Base-by-base conservation (phyloP, 768 basidiomycete species). In the Podaxis sp. region DNA sequence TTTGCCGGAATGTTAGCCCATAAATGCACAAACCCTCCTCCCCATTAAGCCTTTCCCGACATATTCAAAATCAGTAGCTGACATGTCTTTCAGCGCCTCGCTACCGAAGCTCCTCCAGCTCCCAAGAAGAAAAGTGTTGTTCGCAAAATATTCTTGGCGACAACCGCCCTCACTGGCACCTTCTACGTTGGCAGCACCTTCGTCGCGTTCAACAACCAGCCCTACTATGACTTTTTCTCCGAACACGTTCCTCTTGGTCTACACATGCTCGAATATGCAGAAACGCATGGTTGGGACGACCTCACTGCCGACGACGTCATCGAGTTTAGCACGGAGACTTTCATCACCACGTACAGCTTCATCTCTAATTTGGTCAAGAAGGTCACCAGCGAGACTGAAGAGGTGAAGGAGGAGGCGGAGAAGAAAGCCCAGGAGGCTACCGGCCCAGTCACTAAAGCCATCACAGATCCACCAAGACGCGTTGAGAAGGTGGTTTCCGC, bases 101-200 rank as follows among this genome's bases (percentile, higher is more conserved):
- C 85, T 57, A 89, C 88, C 46, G 88, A 87, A 59, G 69, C 81
- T 40, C 70, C 74, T 25, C 80, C 83, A 6, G 79, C 80, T 69
- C 67, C 70, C 44, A 85, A 84, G 73, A 81, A 82, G 70, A 83
- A 76, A 63, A 71, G 74, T 52, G 61, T 85, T 57, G 73, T 91
- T 50, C 82, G 86, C 59, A 79, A 75, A 55, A 73, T 93, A 55
- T 70, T 95, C 35, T 77, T 88, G 73, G 85, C 89, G 57, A 87
- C 91, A 14, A 74, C 88, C 46, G 79, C 84, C 9, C 79, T 85
- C 21, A 84, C 85, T 16, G 84, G 88, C 51, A 85, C 87, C 16
- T 93, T 94, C 77, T 96, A 95, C 79, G 76, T 87, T 61, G 85
- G 88, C 54, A 93, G 93, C 73, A 83, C 88, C 7, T 89, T 91